Conservation (phyloP, 345 rosid species). For the Citrus inodora region DNA sequence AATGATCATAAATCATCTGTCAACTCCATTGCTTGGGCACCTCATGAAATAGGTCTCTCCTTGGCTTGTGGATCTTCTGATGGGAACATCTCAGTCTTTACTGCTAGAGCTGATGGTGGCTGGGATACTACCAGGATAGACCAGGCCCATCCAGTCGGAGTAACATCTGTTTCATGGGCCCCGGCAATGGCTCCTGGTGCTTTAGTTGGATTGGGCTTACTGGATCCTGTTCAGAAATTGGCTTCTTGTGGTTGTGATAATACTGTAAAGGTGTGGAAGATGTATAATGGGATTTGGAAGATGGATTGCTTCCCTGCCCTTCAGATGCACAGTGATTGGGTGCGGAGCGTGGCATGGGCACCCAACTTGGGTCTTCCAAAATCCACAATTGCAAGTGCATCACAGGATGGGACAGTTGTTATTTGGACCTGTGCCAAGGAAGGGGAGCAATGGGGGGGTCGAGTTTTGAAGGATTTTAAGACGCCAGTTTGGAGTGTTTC, state of each 20-base stretch:
- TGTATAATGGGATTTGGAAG: constrained; percentile 21
- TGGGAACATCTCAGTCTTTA: constrained; percentile 21
- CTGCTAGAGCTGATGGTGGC: constrained; percentile 14
- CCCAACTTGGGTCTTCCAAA: constrained; percentile 28
- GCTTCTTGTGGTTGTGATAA: constrained; percentile 22
- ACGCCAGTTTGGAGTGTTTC: constrained; percentile 20
- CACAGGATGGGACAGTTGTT: constrained; percentile 18
- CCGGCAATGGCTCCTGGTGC: constrained; percentile 22
- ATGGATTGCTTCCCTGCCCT: constrained; percentile 27
- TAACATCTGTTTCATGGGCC: constrained; percentile 25
- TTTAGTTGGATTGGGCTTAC: constrained; percentile 11
- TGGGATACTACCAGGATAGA: constrained; percentile 22
- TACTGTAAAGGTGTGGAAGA: constrained; percentile 26
- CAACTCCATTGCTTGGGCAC: constrained; percentile 23
- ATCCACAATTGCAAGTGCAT: constrained; percentile 24
- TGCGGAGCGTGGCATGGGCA: constrained; percentile 25
- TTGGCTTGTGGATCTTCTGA: constrained; percentile 25
- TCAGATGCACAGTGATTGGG: constrained; percentile 25
- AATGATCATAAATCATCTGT: constrained; percentile 20
- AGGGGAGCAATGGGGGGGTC: constrained; percentile 25
- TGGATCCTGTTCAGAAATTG: constrained; percentile 21
- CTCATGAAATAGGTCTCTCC: constrained; percentile 21
- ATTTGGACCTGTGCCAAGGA: constrained; percentile 24
- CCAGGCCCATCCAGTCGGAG: constrained; percentile 25
- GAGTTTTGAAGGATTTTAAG: constrained; percentile 19